These are phyloP conservation scores for Psilocybe azurescens DNA, from an alignment of 768 basidiomycete species.

Conservation along the genomic window DNA sequence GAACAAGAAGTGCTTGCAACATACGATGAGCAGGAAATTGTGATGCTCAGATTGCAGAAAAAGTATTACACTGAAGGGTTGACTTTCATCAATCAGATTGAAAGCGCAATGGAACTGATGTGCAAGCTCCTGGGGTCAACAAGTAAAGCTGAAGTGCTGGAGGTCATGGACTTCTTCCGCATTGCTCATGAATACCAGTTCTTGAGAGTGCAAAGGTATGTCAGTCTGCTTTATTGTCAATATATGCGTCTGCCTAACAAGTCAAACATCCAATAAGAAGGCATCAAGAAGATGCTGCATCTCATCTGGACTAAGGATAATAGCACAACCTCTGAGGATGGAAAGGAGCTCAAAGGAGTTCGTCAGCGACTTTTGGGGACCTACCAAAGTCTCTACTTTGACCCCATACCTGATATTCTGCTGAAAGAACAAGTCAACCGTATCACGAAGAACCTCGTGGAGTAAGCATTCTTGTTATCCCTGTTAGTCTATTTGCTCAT, in stretches of 20 bases:
- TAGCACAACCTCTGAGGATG: slow-evolving; percentile 63
- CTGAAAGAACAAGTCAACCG: too few relatives aligned
- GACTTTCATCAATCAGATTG: slow-evolving; percentile 70
- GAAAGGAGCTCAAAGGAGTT: too few relatives aligned
- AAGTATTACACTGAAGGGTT: slow-evolving; percentile 89
- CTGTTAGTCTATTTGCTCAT: too few relatives aligned
- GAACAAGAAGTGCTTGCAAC: slow-evolving; percentile 76
- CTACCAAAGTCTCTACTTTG: too few relatives aligned
- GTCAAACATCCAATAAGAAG: too few relatives aligned
- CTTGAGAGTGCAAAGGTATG: slow-evolving; percentile 73
- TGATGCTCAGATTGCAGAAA: slow-evolving; percentile 73
- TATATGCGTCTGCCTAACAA: too few relatives aligned
- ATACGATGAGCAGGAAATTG: slow-evolving; percentile 67
- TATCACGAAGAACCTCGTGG: too few relatives aligned
- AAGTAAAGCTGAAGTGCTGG: slow-evolving; percentile 82
- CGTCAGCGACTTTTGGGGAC: too few relatives aligned
- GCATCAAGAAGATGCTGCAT: slow-evolving; percentile 96
- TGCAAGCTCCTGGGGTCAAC: slow-evolving; percentile 85
- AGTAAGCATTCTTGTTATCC: too few relatives aligned
- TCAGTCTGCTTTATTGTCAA: too few relatives aligned
- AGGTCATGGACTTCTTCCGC: slow-evolving; percentile 90
- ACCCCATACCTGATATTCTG: too few relatives aligned
- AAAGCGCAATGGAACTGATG: slow-evolving; percentile 71
- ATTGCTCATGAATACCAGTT: slow-evolving; percentile 83
- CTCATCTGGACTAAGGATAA: slow-evolving; percentile 98